Percentiles rank a stretch among this genome's conserved stretches.
These are phyloP conservation scores for Hymenoscyphus occultus DNA, from an alignment of 2,329 filamentous ascomycete genomes.

Conservation along the genomic window DNA sequence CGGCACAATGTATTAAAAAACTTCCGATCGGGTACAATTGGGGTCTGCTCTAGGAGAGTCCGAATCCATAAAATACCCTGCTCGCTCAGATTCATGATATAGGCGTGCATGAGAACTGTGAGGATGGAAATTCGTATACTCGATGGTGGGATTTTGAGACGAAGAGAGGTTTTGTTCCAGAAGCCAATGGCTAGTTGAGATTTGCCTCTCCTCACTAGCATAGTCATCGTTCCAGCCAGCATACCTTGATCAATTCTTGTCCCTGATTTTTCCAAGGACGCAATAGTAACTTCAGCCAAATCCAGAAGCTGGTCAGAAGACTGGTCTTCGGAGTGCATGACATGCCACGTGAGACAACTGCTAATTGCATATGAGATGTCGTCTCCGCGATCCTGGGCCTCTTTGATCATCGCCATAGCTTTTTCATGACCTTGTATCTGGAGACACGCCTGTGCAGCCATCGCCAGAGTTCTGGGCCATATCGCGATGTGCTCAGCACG, in stretches of 20 bases:
- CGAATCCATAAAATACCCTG: conserved; percentile 31
- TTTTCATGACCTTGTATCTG: conserved; percentile 16
- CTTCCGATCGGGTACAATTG: conserved; percentile 25
- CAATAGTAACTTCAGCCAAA: conserved; percentile 20
- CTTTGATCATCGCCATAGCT: conserved; percentile 25
- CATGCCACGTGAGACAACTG: conserved; percentile 29
- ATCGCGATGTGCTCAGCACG: conserved; percentile 18
- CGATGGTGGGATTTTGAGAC: conserved; percentile 16
- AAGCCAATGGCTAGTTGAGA: conserved; percentile 29
- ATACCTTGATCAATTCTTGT: conserved; percentile 26
- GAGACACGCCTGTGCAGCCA: conserved; percentile 32
- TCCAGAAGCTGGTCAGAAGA: conserved; percentile 10
- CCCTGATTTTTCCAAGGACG: conserved; percentile 22
- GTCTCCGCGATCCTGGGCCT: conserved; percentile 23
- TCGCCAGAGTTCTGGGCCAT: conserved; percentile 19
- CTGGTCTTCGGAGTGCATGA: conserved; percentile 10
- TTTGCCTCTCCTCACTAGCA: conserved; percentile 24
- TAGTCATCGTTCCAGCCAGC: conserved; percentile 30
- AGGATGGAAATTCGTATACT: conserved; percentile 26
- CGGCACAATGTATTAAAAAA: conserved; percentile 26
- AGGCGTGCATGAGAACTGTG: conserved; percentile 31
- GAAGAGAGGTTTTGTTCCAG: conserved; percentile 29
- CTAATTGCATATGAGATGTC: conserved; percentile 25
- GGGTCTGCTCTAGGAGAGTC: background rate
- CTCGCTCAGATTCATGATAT: conserved; percentile 26